Evolutionary conservation across 345 rosid genomes (phyloP), one percentile per base, ranked within the genome.

Genomic region (Chamaenerion angustifolium): DNA sequence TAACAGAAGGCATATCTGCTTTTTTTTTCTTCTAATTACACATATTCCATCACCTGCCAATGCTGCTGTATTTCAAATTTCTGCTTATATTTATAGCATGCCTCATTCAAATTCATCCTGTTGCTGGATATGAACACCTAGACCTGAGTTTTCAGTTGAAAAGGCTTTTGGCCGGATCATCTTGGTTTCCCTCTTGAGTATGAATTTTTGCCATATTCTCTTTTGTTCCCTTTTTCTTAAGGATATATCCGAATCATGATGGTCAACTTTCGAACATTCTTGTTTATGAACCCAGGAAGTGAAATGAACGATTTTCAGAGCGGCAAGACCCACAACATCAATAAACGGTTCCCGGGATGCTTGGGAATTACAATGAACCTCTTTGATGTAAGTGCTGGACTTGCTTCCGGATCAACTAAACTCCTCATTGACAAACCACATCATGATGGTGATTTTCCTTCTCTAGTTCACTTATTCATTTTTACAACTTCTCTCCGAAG

Each of bases 321-420:
- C 51, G 71, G 58, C 47, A 81, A 75, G 54, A 66, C 61, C 55
- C 81, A 66, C 16, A 71, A 64, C 43, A 52, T 64, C 42, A 94
- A 85, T 49, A 81, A 61, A 43, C 79, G 68, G 12, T 59, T 73
- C 65, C 78, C 94, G 8, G 90, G 95, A 70, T 85, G 77, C 73
- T 60, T 77, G 54, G 83, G 77, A 55, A 59, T 72, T 21, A 64
- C 74, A 77, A 73, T 62, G 61, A 74, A 79, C 71, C 72, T 85
- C 46, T 85, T 85, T 58, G 92, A 85, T 63, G 64, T 79, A 49
- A 76, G 70, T 61, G 62, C 77, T 0, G 82, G 81, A 42, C 65
- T 72, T 56, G 57, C 37, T 31, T 5, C 37, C 5, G 37, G 37
- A 31, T 31, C 77, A 59, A 83, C 67, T 53, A 71, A 48, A 69